A percentile compares a stretch with the other conserved stretches of the same genome.
Evolutionary conservation across 2,329 filamentous ascomycete genomes (phyloP).

Genomic region (Aureobasidium sp.): DNA sequence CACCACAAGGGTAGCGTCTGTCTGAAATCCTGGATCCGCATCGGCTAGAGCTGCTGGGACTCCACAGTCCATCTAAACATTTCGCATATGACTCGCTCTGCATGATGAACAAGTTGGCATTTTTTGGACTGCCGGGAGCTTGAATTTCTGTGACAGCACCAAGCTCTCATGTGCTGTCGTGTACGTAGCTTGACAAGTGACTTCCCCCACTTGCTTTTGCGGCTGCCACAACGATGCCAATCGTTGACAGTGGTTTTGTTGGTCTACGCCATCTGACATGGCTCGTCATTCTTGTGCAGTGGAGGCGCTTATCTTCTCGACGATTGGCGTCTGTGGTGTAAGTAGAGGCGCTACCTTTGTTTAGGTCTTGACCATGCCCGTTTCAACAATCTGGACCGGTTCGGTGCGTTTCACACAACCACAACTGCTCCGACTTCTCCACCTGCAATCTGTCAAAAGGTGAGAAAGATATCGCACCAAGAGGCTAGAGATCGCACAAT

Average conservation of each 20-base stretch:
- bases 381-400: constrained; percentile 14
- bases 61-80: constrained; percentile 11
- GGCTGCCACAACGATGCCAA: constrained; percentile 4
- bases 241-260: constrained; percentile 1
- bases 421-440: constrained; percentile 12
- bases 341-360: constrained; percentile 13
- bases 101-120: constrained; percentile 2
- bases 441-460: constrained; percentile 3
- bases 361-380: constrained; percentile 7
- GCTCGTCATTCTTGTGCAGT: constrained; percentile 11
- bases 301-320: constrained; percentile 9
- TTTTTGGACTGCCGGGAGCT: constrained; percentile 8
- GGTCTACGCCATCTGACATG: constrained; percentile 11
- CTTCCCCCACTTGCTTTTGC: constrained; percentile 10
- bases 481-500: constrained; percentile 5
- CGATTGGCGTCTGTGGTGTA: constrained; percentile 14
- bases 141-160: constrained; percentile 11
- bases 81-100: constrained; percentile 13
- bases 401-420: constrained; percentile 16
- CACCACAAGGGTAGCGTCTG: constrained; percentile 8
- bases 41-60: constrained; percentile 13
- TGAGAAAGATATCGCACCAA: background rate
- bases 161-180: constrained; percentile 7
- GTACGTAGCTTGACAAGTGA: constrained; percentile 14
- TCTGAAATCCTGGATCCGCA: background rate